Conservation (phyloP, 2,329 filamentous ascomycete genomes). For the Rhinocladiella similis region DNA sequence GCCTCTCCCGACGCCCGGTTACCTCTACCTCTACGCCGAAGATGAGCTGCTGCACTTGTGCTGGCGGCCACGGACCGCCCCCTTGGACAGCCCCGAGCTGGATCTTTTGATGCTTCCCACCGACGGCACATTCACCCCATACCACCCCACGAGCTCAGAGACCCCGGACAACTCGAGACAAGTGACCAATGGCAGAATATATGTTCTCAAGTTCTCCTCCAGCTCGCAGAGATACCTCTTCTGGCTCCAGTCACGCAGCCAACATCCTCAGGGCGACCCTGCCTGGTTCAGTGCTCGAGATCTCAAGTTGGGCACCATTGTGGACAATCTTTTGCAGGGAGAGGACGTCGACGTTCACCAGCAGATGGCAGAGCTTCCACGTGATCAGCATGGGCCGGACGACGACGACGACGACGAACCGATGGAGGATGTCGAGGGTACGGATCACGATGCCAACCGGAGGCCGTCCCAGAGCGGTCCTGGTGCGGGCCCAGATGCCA, state of each 20-base stretch:
- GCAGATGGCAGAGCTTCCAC: conserved; percentile 66
- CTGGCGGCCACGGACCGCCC: conserved; percentile 79
- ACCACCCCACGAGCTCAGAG: conserved; percentile 61
- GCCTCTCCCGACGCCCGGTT: conserved; percentile 72
- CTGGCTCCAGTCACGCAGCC: conserved; percentile 91
- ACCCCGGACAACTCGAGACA: conserved; percentile 63
- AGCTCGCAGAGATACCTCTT: conserved; percentile 91
- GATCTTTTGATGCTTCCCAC: conserved; percentile 92
- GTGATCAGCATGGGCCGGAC: conserved; percentile 52
- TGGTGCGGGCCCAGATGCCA: conserved; percentile 81
- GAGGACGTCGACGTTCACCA: conserved; percentile 78
- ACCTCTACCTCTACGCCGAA: conserved; percentile 88
- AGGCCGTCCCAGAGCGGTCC: conserved; percentile 66
- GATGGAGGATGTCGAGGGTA: conserved; percentile 74
- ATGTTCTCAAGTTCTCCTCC: conserved; percentile 88
- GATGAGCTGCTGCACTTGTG: conserved; percentile 97
- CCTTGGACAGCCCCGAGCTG: conserved; percentile 72
- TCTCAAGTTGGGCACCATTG: conserved; percentile 81
- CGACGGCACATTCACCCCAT: conserved; percentile 84
- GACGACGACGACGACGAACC: conserved; percentile 66
- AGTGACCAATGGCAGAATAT: conserved; percentile 80
- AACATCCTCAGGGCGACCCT: conserved; percentile 68
- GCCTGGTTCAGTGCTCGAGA: conserved; percentile 84
- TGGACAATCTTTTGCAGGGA: conserved; percentile 80
- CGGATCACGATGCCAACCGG: conserved; percentile 58